Conservation (phyloP, 306 rosid species). For the Acacia melanoxylon region DNA sequence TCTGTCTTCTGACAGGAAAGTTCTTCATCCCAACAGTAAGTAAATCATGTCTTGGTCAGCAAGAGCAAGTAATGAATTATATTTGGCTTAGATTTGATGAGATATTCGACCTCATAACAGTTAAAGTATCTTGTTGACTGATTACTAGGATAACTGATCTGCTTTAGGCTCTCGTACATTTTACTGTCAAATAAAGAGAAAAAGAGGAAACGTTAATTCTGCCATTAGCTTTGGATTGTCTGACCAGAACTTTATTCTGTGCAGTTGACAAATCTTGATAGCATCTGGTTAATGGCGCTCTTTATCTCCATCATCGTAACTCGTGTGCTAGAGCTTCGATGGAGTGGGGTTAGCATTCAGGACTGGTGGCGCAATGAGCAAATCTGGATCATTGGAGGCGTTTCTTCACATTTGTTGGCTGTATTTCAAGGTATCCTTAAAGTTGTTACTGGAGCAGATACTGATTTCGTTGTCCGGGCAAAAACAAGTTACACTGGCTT, state of each 20-base stretch:
- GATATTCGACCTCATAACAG: not conserved
- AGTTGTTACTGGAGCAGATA: slow-evolving; percentile 71
- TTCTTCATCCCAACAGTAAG: slow-evolving; percentile 93
- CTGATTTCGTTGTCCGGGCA: slow-evolving; percentile 59
- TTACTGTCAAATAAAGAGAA: not conserved
- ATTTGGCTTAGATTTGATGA: not conserved
- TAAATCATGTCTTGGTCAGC: slow-evolving; percentile 1
- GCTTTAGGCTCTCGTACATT: not conserved
- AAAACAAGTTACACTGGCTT: slow-evolving; percentile 57
- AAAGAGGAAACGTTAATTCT: slow-evolving; percentile 1
- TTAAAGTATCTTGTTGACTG: not conserved
- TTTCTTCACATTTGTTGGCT: slow-evolving; percentile 88
- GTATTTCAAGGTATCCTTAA: slow-evolving; percentile 92
- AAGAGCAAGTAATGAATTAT: not conserved
- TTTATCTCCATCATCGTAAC: slow-evolving; percentile 77
- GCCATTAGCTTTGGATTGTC: slow-evolving; percentile 12
- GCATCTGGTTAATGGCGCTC: slow-evolving; percentile 82
- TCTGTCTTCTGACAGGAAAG: slow-evolving; percentile 94
- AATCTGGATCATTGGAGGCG: slow-evolving; percentile 96
- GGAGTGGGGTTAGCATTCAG: slow-evolving; percentile 87
- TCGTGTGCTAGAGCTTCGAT: slow-evolving; percentile 76
- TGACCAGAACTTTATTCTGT: slow-evolving; percentile 26
- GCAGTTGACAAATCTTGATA: slow-evolving; percentile 82
- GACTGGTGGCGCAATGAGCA: slow-evolving; percentile 97
- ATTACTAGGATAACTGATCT: slow-evolving; percentile 4